Evolutionary conservation across 1,284 basidiomycete genomes (phyloP), one percentile per base, ranked within the genome.

Genomic region (Ustilago esculenta): DNA sequence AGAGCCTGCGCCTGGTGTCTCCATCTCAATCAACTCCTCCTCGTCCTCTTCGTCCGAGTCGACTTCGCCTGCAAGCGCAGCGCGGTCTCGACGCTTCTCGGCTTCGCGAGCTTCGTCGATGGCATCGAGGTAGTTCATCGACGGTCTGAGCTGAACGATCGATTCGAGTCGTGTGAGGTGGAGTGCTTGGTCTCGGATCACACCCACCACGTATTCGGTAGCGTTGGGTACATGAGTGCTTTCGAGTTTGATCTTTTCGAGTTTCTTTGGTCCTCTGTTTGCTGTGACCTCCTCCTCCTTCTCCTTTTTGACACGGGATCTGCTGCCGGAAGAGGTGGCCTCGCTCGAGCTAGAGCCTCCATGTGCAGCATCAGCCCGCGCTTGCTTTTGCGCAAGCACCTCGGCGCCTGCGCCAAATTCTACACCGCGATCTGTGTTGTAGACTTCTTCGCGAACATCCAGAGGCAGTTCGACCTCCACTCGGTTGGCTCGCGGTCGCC

Each of bases 81-180:
- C 76, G 15, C 73, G 71, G 21, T 72, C 76, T 32, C 69, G 55
- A 27, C 73, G 69, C 48, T 71, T 73, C 46, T 75, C 68, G 23
- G 58, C 60, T 11, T 70, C 70, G 15, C 71, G 63, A 17, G 73
- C 65, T 40, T 76, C 72, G 41, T 71, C 63, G n/a, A 79, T 42
- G 12, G 69, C 72, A 40, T 81, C 80, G 34, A 81, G 70, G 41
- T 81, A 79, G 58, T 78, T 76, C 73, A 81, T 74, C 46, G 79
- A 80, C 5, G 80, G 80, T 7, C 80, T 68, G 17, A 81, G 53
- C 50, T 81, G 80, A 6, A 73, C 57, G 20, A 77, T 64, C 12
- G 74, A 70, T 30, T 75, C 59, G 20, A 81, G 55, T 4, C 75
- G 75, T 0, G 77, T 73, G 8, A 81, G 68, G 36, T 81, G 80